phyloP scores from a whole-genome alignment of 1,284 basidiomycete genomes.

The Leccinum laetum region DNA sequence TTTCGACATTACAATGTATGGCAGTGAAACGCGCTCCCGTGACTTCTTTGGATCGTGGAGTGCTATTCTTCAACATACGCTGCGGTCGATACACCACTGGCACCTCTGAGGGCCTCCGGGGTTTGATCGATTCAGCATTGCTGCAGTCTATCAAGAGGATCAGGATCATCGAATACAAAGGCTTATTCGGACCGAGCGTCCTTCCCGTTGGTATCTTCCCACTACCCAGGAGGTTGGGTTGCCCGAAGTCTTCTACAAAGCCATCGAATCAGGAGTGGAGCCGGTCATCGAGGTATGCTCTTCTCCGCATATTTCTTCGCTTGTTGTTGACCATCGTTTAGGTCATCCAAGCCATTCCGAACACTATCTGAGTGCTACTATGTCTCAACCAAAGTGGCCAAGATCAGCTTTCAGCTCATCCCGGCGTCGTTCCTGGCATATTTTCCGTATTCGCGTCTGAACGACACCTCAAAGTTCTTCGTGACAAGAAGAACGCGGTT shows the following conservation, averaged over 20 bases:
- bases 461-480: slow-evolving; percentile 82
- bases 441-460: slow-evolving; percentile 89
- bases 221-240: slow-evolving; percentile 93
- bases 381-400: slow-evolving; percentile 94
- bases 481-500: slow-evolving; percentile 92
- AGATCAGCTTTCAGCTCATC: slow-evolving; percentile 77
- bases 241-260: slow-evolving; percentile 87
- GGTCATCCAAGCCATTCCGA: slow-evolving; percentile 91
- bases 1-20: slow-evolving; percentile 60
- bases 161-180: slow-evolving; percentile 65
- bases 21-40: slow-evolving; percentile 26
- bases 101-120: no score
- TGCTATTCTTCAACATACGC: slow-evolving; percentile 56
- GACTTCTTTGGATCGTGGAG: no score
- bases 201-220: slow-evolving; percentile 80
- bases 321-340: slow-evolving; percentile 30
- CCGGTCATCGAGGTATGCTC: slow-evolving; percentile 77
- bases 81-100: slow-evolving; percentile 86
- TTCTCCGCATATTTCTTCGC: neutral
- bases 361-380: slow-evolving; percentile 87
- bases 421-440: slow-evolving; percentile 81
- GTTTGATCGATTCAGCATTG: no score
- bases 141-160: no score
- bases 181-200: slow-evolving; percentile 86
- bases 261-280: slow-evolving; percentile 85